Conservation (phyloP, 2,329 filamentous ascomycete genomes). For the Xylaria sp. region DNA sequence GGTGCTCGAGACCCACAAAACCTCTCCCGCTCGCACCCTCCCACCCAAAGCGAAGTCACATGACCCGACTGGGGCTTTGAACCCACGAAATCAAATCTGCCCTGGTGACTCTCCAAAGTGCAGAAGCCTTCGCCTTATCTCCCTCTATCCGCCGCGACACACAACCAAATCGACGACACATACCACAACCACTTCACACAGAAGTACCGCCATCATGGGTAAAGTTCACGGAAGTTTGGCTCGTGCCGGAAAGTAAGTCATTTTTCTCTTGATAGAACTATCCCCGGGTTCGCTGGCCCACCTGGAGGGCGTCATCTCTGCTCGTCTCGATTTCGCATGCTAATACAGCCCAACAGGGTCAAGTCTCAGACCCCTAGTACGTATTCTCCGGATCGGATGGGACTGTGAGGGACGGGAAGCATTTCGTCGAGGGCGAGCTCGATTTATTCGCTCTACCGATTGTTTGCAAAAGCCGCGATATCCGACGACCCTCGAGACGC, state of each 20-base stretch:
- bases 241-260: conserved; percentile 75
- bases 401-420: not conserved
- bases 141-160: conserved; percentile 4
- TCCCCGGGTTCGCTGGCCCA: conserved; percentile 42
- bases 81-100: conserved; percentile 18
- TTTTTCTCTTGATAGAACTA: conserved; percentile 34
- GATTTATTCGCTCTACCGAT: not conserved
- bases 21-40: not conserved
- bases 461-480: not conserved
- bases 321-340: conserved; percentile 33
- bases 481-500: not conserved
- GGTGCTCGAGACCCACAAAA: not conserved
- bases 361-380: conserved; percentile 91
- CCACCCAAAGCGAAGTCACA: conserved; percentile 13
- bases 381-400: conserved; percentile 31
- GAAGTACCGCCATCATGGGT: conserved; percentile 31
- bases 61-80: conserved; percentile 13
- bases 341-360: conserved; percentile 47
- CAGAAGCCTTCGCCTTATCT: conserved; percentile 4
- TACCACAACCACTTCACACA: conserved; percentile 22
- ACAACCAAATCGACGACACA: conserved; percentile 9
- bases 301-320: conserved; percentile 32
- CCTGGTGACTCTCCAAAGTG: conserved; percentile 6
- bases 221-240: conserved; percentile 47
- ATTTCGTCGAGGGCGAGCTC: not conserved